Conservation (phyloP, 192 early-diverging fungal genomes). For the Backusella macrospora region DNA sequence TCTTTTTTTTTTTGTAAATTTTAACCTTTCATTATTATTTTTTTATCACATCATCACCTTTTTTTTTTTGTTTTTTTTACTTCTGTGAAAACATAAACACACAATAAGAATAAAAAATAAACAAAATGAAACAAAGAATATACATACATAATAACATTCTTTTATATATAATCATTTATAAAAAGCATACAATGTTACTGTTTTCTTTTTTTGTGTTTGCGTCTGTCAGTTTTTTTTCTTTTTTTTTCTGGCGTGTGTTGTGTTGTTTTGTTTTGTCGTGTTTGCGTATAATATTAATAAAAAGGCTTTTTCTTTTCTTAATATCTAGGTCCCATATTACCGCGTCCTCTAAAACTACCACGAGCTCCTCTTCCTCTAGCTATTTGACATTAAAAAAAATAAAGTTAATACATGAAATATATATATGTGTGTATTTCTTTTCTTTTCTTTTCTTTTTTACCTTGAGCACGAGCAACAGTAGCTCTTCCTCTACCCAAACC, state of each 20-base stretch:
- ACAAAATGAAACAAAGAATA: neutral
- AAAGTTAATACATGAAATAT: neutral
- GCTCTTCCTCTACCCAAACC: slow-evolving; percentile 80
- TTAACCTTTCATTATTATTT: neutral
- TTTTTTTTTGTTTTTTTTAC: neutral
- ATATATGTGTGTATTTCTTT: neutral
- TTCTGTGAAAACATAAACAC: neutral
- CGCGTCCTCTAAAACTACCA: slow-evolving; percentile 31
- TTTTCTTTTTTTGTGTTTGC: neutral
- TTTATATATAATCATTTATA: neutral
- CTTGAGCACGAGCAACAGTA: slow-evolving; percentile 79
- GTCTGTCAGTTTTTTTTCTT: neutral
- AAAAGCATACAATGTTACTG: neutral
- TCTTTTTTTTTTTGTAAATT: neutral
- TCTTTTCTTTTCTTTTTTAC: neutral
- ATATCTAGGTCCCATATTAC: slow-evolving; percentile 14
- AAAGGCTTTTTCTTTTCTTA: slow-evolving; percentile 7
- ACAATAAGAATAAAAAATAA: slow-evolving; percentile 7
- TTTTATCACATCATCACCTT: neutral
- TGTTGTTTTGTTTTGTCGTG: too few relatives aligned
- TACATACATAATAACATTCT: slow-evolving; percentile 5
- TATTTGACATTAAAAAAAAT: neutral
- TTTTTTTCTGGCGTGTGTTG: neutral
- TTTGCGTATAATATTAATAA: too few relatives aligned
- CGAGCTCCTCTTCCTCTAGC: slow-evolving; percentile 30